Percentiles rank a stretch among this genome's conserved stretches.
Evolutionary conservation across 1,139 yeast genomes (phyloP).

Genomic region (Pichia sp.): DNA sequence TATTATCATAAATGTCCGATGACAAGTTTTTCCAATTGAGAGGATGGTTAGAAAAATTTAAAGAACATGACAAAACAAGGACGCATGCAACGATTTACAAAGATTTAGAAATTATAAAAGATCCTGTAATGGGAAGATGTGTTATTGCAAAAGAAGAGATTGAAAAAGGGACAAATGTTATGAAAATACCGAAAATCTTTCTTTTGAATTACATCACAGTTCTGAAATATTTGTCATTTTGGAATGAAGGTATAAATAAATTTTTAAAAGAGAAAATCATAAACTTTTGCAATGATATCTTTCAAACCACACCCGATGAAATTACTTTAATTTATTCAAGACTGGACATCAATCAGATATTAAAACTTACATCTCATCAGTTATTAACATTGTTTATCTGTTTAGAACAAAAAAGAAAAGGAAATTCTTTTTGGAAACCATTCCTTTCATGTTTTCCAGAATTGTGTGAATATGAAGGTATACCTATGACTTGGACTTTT

Average conservation of each 20-base stretch:
- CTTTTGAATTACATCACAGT: conserved; percentile 59
- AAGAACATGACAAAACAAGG: not conserved
- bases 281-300: conserved; percentile 1
- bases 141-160: conserved; percentile 40
- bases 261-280: conserved; percentile 10
- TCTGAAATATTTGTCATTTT: conserved; percentile 24
- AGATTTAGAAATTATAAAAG: conserved; percentile 24
- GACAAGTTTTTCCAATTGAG: not conserved
- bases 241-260: conserved; percentile 12
- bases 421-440: conserved; percentile 56
- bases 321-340: conserved; percentile 30
- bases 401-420: conserved; percentile 37
- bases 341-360: conserved; percentile 31
- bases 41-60: conserved; percentile 5
- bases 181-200: conserved; percentile 47
- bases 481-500: conserved; percentile 42
- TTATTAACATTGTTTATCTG: conserved; percentile 43
- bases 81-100: conserved; percentile 10
- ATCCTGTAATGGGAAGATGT: conserved; percentile 56
- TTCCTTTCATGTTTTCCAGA: conserved; percentile 55
- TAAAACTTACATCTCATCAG: conserved; percentile 41
- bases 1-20: not conserved
- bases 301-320: conserved; percentile 3
- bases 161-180: conserved; percentile 28
- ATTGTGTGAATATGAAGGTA: conserved; percentile 47